A percentile compares a stretch with the other conserved stretches of the same genome.
Evolutionary conservation across 164 flowering plant genomes (phyloP).

Genomic region (Chimonanthus praecox): DNA sequence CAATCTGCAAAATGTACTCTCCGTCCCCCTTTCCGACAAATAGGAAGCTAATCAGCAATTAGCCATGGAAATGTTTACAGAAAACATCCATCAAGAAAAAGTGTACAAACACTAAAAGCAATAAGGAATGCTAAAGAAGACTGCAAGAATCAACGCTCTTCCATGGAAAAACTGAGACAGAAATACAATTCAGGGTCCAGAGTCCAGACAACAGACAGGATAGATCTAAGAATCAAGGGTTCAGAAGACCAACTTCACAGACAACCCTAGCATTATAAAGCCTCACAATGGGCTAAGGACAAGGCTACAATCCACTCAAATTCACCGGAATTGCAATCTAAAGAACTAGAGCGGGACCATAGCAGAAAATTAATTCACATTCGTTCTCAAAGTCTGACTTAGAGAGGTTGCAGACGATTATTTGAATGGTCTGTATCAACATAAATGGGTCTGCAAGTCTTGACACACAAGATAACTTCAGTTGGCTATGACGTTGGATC

Average conservation of each 20-base stretch:
- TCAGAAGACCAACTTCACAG: constrained; percentile 2
- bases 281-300: background rate
- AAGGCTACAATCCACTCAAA: background rate
- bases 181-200: background rate
- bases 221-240: constrained; percentile 5
- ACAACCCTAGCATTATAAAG: background rate
- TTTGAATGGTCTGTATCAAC: too few relatives aligned
- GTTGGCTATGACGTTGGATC: background rate
- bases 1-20: background rate
- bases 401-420: too few relatives aligned
- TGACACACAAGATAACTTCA: background rate
- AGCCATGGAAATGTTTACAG: constrained; percentile 9
- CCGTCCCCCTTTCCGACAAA: constrained; percentile 6
- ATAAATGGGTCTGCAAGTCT: too few relatives aligned
- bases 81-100: constrained; percentile 9
- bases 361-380: too few relatives aligned
- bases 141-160: background rate
- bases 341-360: background rate
- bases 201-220: constrained; percentile 7
- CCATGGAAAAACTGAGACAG: background rate
- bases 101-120: background rate
- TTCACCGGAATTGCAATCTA: background rate
- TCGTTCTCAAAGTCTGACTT: too few relatives aligned
- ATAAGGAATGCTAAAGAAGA: background rate
- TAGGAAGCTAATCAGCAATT: background rate